A percentile compares a stretch with the other conserved stretches of the same genome.
Evolutionary conservation across 495 filamentous ascomycete genomes (phyloP).

Genomic region (Achaetomiella virescens): DNA sequence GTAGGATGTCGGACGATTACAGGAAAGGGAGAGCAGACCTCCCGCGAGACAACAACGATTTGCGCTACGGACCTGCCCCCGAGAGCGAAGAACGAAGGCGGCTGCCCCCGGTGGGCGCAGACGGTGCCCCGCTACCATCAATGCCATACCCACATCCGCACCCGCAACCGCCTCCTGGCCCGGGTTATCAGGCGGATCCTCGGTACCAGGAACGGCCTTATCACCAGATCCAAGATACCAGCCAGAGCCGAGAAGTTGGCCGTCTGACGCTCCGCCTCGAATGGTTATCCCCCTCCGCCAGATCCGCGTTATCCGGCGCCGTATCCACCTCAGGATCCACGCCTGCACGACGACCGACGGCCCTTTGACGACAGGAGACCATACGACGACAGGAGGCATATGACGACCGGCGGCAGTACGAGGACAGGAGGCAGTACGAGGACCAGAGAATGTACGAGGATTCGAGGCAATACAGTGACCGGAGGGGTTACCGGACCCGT

Average conservation of each 20-base stretch:
- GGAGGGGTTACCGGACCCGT: conserved; percentile 11
- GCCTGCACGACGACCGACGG: conserved; percentile 7
- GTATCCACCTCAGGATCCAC: conserved; percentile 16
- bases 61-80: conserved; percentile 44
- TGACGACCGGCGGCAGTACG: conserved; percentile 17
- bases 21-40: conserved; percentile 32
- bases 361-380: conserved; percentile 7
- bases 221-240: conserved; percentile 17
- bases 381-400: conserved; percentile 15
- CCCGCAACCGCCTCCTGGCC: conserved; percentile 1
- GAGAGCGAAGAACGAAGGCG: conserved; percentile 41
- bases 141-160: conserved; percentile 25
- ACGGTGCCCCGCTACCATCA: conserved; percentile 33
- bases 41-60: conserved; percentile 34
- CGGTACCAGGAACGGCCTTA: conserved; percentile 14
- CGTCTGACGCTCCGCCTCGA: conserved; percentile 5
- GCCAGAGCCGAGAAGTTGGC: conserved; percentile 19
- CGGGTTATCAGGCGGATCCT: conserved; percentile 10
- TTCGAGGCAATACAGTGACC: conserved; percentile 4
- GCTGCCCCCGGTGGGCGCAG: conserved; percentile 27
- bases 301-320: conserved; percentile 17
- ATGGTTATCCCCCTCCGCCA: conserved; percentile 20
- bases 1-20: conserved; percentile 42
- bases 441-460: conserved; percentile 11
- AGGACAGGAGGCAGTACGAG: conserved; percentile 2